Evolutionary conservation across 179 eudicot genomes (phyloP).

Genomic region (Silene vulgaris): DNA sequence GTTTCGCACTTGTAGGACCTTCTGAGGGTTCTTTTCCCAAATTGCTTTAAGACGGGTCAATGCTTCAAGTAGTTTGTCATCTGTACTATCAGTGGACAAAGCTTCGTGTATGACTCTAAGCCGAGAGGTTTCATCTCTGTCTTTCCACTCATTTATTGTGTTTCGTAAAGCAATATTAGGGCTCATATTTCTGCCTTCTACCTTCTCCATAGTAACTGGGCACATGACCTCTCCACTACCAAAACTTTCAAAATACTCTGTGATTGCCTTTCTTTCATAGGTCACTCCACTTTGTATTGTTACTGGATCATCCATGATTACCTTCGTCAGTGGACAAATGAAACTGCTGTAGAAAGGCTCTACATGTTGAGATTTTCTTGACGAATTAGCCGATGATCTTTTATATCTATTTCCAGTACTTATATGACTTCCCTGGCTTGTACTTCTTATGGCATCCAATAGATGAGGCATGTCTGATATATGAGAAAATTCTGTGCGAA

Average conservation of each 20-base stretch:
- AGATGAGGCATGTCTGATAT: conserved; percentile 20
- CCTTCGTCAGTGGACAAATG: conserved; percentile 62
- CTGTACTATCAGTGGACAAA: conserved; percentile 48
- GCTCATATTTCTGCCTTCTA: conserved; percentile 38
- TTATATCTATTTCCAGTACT: conserved; percentile 21
- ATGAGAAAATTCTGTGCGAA: conserved; percentile 23
- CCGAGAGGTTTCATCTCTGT: conserved; percentile 60
- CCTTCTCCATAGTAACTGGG: conserved; percentile 53
- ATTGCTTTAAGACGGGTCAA: conserved; percentile 44
- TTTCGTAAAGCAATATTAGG: conserved; percentile 57
- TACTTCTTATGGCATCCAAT: conserved; percentile 3
- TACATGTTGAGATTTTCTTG: conserved; percentile 41
- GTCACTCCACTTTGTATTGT: conserved; percentile 72
- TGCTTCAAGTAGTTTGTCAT: conserved; percentile 51
- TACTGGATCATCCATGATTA: conserved; percentile 79
- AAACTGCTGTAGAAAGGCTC: conserved; percentile 68
- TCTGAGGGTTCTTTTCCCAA: conserved; percentile 40
- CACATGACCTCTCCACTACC: conserved; percentile 42
- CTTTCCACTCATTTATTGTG: conserved; percentile 71
- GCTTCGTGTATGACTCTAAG: conserved; percentile 53
- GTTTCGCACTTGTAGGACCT: conserved; percentile 33
- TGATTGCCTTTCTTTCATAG: conserved; percentile 57
- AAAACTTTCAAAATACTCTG: conserved; percentile 45
- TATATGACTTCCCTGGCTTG: conserved; percentile 10
- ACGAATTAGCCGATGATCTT: conserved; percentile 30